phyloP scores from a whole-genome alignment of 83 land plant genomes.

The Diphasiastrum complanatum region DNA sequence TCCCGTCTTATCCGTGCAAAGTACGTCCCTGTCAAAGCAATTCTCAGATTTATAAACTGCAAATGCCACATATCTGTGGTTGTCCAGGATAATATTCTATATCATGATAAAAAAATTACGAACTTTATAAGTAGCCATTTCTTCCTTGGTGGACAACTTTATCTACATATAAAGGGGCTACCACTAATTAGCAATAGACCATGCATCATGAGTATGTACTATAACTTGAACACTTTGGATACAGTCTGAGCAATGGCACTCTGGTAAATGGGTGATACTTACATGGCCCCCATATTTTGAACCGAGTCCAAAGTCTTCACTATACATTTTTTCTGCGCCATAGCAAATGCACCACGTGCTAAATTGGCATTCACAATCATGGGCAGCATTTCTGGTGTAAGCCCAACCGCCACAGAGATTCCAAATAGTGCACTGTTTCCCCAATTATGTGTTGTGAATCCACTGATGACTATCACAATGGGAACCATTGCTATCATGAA shows the following conservation, averaged over 20 bases:
- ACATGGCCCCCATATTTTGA: conserved; percentile 58
- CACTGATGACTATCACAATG: conserved; percentile 24
- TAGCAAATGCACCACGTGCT: conserved; percentile 49
- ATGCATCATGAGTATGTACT: not conserved
- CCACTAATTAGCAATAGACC: not conserved
- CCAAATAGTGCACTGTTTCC: conserved; percentile 42
- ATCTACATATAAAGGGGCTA: no score
- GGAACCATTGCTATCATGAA: conserved; percentile 41
- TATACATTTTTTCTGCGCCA: conserved; percentile 55
- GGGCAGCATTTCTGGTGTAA: conserved; percentile 62
- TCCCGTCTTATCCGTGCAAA: conserved; percentile 61
- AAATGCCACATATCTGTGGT: not conserved
- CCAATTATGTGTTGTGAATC: conserved; percentile 23
- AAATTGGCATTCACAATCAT: conserved; percentile 51
- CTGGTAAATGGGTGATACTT: conserved; percentile 13
- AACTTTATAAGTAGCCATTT: no score
- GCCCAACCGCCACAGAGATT: conserved; percentile 50
- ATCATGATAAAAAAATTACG: no score
- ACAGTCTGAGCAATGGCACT: not conserved
- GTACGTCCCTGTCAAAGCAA: conserved; percentile 41
- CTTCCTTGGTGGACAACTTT: no score
- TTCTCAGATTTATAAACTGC: no score
- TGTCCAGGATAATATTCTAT: no score
- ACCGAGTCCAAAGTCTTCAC: conserved; percentile 46
- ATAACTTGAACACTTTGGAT: no score